Conservation (phyloP, 2,329 filamentous ascomycete species). For the Verticillium albo-atrum region DNA sequence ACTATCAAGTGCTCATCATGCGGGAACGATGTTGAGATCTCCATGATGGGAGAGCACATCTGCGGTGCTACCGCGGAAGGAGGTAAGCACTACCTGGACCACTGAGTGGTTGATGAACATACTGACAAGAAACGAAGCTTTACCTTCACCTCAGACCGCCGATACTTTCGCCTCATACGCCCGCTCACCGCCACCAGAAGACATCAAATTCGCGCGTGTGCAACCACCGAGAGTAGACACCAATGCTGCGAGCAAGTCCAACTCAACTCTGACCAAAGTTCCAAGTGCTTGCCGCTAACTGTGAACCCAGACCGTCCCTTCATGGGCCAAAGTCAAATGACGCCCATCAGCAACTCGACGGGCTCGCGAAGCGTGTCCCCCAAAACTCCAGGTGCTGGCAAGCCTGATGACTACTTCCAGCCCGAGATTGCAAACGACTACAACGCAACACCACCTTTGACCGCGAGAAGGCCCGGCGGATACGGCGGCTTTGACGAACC, state of each 20-base stretch:
- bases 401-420: constrained; percentile 38
- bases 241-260: constrained; percentile 44
- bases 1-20: constrained; percentile 87
- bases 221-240: constrained; percentile 46
- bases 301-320: constrained; percentile 45
- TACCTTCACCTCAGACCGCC: constrained; percentile 29
- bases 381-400: constrained; percentile 45
- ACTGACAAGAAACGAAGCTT: constrained; percentile 21
- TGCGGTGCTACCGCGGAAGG: constrained; percentile 52
- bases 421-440: constrained; percentile 40
- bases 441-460: constrained; percentile 33
- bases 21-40: constrained; percentile 73
- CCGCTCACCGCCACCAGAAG: constrained; percentile 18
- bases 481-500: constrained; percentile 44
- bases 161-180: constrained; percentile 22
- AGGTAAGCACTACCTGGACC: constrained; percentile 25
- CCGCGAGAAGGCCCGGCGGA: constrained; percentile 36
- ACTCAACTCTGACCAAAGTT: not conserved
- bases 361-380: constrained; percentile 62
- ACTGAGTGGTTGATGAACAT: not conserved
- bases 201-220: constrained; percentile 32
- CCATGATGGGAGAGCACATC: constrained; percentile 79
- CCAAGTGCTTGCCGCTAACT: constrained; percentile 23
- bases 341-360: constrained; percentile 57
- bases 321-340: constrained; percentile 53